Base-by-base conservation (phyloP, 352 stramenopile species). In the Thalassiosira livingstoniorum region DNA sequence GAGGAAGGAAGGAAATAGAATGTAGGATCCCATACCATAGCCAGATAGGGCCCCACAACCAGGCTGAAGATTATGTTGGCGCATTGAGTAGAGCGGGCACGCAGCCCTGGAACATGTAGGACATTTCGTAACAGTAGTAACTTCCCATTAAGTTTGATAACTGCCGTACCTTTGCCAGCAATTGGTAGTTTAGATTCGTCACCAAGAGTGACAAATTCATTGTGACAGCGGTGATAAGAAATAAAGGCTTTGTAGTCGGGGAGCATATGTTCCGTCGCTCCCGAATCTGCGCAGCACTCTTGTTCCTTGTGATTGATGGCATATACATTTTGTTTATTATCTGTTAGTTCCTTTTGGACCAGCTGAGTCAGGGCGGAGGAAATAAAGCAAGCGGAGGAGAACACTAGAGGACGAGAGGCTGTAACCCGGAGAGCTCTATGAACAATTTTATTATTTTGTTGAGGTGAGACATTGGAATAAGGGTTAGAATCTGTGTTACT, bases 141-240 rank as follows among this genome's bases (percentile, higher is more conserved):
- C 3, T 74, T 29, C n/a, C 34, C 23, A 15, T 74, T 74, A 4
- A 74, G 29, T 11, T 0, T 29, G 23, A 74, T 53, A 37, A 55
- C 53, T 5, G 65, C 65, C 2, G 13, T 54, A 10, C 65, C 65
- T 1, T 55, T 23, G 4, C 65, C 67, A 0, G 58, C 4, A 31
- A 75, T 65, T 15, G 53, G 67, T 0, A 75, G 23, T 31, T 66
- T 25, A n/a, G 67, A 66, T 35, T 54, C 32, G 25, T 75, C 67
- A 51, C 67, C 67, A 35, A 75, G 54, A 10, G n/a, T 27, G n/a
- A 66, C 67, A 43, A 31, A 35, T 5, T 53, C 13, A 25, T 66
- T 43, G 35, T 4, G 21, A 21, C 51, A 66, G 18, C 31, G 25
- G 1, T 66, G 15, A 21, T 75, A 75, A 2, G 34, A 58, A 13